Conservation (phyloP, 352 stramenopile species). For the Globisporangium acanthophoron region DNA sequence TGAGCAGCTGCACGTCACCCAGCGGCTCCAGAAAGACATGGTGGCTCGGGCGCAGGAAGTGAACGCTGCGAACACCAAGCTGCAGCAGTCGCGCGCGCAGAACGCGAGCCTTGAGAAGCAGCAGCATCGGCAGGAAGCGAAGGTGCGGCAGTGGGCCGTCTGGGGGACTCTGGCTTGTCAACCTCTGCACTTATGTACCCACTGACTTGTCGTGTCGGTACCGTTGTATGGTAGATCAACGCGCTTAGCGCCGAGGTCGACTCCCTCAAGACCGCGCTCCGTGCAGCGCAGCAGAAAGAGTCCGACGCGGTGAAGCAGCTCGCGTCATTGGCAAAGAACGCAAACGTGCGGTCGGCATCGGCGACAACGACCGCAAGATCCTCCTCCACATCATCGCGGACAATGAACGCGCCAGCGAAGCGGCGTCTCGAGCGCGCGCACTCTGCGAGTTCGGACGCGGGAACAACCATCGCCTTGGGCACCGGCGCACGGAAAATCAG, state of each 20-base stretch:
- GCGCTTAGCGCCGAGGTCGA: constrained; percentile 34
- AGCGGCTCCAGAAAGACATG: constrained; percentile 26
- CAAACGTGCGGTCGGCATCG: neutral
- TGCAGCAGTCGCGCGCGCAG: constrained; percentile 25
- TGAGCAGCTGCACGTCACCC: constrained; percentile 24
- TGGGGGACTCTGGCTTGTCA: neutral
- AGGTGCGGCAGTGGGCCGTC: constrained; percentile 20
- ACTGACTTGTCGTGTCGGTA: neutral
- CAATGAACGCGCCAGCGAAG: neutral
- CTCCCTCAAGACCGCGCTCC: constrained; percentile 24
- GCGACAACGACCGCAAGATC: neutral
- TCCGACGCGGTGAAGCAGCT: constrained; percentile 40
- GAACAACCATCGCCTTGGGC: neutral
- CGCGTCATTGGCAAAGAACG: constrained; percentile 21
- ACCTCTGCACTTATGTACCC: too few relatives aligned
- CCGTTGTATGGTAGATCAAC: constrained; percentile 36
- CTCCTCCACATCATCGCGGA: neutral
- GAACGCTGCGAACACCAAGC: constrained; percentile 21
- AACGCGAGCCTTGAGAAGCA: constrained; percentile 26
- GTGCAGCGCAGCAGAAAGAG: constrained; percentile 33
- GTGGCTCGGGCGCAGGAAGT: constrained; percentile 25
- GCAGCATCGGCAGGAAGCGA: constrained; percentile 36
- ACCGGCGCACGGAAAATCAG: neutral
- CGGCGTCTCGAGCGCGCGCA: constrained; percentile 5
- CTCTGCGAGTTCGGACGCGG: neutral